Evolutionary conservation across 768 basidiomycete genomes (phyloP), one percentile per base, ranked within the genome.

Genomic region (Russula compacta): DNA sequence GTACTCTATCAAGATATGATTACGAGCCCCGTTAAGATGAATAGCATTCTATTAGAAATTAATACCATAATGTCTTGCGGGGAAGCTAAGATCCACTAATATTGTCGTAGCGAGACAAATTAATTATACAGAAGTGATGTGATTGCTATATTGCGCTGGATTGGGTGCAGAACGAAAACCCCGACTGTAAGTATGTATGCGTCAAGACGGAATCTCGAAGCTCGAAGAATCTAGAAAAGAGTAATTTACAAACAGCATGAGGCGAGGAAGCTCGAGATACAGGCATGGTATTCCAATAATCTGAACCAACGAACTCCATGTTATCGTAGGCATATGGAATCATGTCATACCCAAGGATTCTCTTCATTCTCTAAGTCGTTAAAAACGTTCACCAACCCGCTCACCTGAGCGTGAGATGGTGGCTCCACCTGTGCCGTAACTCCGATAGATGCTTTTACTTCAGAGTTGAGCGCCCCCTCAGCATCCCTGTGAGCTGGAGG

Each of bases 301-400:
- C 24, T 40, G 7, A 17, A 43, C 8, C 40, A 44, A 43, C 4
- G 29, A 44, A 19, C 14, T 15, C 6, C 24, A 46, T 44, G 33
- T 51, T 35, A 44, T 38, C 17, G 21, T 21, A 32, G 42, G 39
- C n/a, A 21, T 42, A 50, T 49, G 47, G 49, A 48, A 32, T 19
- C 36, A 59, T 21, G 71, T 72, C 65, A 81, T 56, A 77, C 81
- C 83, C 83, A 85, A 12, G 83, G 83, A 69, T 85, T 85, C 68
- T 80, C 77, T 49, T 81, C 76, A 44, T 74, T 72, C 14, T 62
- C 61, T 49, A 62, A 59, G n/a, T 74, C 67, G 56, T 76, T 71
- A 64, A 73, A 75, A 40, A 65, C 70, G 66, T 60, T 71, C 59
- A 60, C 69, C 55, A 39, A 73, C 63, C 64, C 49, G 24, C 10